phyloP scores from a whole-genome alignment of 306 rosid species.

The Astragalus glycyphyllos region DNA sequence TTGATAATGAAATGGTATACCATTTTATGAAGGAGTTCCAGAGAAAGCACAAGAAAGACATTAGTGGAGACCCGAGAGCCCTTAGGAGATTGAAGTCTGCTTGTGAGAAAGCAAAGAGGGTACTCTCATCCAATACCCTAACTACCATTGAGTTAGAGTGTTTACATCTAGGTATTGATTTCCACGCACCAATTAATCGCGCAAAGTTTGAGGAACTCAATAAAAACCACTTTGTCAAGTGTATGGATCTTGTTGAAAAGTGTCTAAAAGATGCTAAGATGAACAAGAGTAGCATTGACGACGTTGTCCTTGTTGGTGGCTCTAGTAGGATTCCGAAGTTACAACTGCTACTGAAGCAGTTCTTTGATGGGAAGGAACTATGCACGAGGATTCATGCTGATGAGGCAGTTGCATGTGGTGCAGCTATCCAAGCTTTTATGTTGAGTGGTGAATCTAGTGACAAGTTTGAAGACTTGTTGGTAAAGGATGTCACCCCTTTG shows the following conservation, averaged over 20 bases:
- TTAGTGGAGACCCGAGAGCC: conserved; percentile 11
- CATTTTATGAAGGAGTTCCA: conserved; percentile 20
- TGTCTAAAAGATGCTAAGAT: not conserved
- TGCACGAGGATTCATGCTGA: too few species aligned
- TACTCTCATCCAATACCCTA: not conserved
- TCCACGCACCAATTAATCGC: conserved; percentile 9
- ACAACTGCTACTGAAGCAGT: too few species aligned
- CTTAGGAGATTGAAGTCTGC: conserved; percentile 15
- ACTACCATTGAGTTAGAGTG: not conserved
- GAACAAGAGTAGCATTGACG: too few species aligned
- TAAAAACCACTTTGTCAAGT: not conserved
- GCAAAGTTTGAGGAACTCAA: conserved; percentile 38
- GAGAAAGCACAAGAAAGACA: conserved; percentile 11
- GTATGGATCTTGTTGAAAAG: conserved; percentile 29
- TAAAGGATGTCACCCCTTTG: not conserved
- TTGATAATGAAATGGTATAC: conserved; percentile 7
- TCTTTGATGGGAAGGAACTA: too few species aligned
- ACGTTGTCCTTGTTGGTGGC: too few species aligned
- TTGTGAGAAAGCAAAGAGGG: conserved; percentile 37
- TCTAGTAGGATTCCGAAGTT: too few species aligned
- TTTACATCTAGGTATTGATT: conserved; percentile 9
- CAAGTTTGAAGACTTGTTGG: not conserved
- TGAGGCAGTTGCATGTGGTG: too few species aligned
- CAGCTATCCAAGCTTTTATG: too few species aligned
- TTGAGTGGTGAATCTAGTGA: too few species aligned